phyloP scores from a whole-genome alignment of 2,329 filamentous ascomycete species.

The Fusarium protoensiforme region DNA sequence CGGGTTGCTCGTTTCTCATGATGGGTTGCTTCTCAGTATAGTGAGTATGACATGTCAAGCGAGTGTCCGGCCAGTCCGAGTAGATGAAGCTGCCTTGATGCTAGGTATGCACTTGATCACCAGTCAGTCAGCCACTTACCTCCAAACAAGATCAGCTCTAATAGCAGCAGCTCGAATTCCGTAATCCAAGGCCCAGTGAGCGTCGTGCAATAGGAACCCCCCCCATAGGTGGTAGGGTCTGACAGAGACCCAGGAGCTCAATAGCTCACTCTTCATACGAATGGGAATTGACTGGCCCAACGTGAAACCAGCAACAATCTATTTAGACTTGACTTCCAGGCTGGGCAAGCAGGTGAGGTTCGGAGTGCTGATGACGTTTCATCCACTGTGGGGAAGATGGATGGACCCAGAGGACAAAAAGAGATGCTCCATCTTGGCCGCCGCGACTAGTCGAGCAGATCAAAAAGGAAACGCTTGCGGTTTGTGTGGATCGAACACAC shows the following conservation, averaged over 20 bases:
- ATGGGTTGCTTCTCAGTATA: neutral
- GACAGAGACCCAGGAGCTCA: neutral
- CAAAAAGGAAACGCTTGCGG: slow-evolving; percentile 32
- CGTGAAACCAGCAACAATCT: no score
- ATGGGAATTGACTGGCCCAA: no score
- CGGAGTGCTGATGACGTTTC: neutral
- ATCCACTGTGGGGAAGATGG: neutral
- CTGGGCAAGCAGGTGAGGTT: neutral
- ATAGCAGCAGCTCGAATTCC: neutral
- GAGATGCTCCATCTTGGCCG: neutral
- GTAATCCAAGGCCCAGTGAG: neutral
- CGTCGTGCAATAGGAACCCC: neutral
- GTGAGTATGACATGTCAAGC: neutral
- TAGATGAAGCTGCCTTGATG: neutral
- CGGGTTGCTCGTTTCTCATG: no score
- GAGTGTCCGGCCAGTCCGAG: neutral
- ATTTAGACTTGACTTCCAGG: neutral
- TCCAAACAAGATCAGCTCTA: neutral
- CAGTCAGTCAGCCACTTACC: neutral
- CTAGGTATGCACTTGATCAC: neutral
- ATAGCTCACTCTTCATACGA: no score
- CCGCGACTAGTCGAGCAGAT: neutral
- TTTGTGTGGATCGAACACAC: slow-evolving; percentile 47
- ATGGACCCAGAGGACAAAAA: neutral
- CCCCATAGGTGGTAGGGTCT: neutral